phyloP scores from a whole-genome alignment of 2,329 filamentous ascomycete species.

The Scedosporium apiospermum region DNA sequence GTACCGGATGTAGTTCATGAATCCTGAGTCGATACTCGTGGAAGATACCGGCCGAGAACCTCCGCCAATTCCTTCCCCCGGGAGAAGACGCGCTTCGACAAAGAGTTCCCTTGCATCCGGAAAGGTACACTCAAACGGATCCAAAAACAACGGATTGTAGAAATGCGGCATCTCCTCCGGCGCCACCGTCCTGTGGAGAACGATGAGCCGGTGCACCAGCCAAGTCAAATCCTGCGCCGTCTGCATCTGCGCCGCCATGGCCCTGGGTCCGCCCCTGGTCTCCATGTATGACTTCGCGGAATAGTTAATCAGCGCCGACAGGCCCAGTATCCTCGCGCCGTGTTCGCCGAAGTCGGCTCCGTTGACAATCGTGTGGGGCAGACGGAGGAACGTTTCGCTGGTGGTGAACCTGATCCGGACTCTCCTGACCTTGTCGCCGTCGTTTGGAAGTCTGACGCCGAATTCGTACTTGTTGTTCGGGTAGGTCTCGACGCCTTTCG shows the following conservation, averaged over 20 bases:
- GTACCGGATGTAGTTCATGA: background rate
- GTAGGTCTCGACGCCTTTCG: conserved; percentile 9
- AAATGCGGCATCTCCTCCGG: background rate
- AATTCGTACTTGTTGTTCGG: background rate
- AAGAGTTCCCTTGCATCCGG: background rate
- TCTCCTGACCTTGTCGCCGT: background rate
- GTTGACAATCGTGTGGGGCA: background rate
- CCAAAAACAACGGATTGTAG: background rate
- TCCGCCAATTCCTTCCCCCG: background rate
- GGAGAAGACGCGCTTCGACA: background rate
- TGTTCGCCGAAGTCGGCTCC: background rate
- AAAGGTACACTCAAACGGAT: background rate
- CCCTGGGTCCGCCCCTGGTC: background rate
- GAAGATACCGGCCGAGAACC: background rate
- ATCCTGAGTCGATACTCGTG: background rate
- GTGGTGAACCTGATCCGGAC: background rate
- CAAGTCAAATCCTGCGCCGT: background rate
- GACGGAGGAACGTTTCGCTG: background rate
- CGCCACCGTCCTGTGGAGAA: background rate
- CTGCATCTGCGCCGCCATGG: background rate
- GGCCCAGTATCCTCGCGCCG: background rate
- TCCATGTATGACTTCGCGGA: conserved; percentile 1
- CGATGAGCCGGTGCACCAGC: background rate
- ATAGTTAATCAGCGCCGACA: background rate
- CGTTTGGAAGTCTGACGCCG: background rate